phyloP scores from a whole-genome alignment of 2,329 filamentous ascomycete genomes.

The Calonectria leucothoes region DNA sequence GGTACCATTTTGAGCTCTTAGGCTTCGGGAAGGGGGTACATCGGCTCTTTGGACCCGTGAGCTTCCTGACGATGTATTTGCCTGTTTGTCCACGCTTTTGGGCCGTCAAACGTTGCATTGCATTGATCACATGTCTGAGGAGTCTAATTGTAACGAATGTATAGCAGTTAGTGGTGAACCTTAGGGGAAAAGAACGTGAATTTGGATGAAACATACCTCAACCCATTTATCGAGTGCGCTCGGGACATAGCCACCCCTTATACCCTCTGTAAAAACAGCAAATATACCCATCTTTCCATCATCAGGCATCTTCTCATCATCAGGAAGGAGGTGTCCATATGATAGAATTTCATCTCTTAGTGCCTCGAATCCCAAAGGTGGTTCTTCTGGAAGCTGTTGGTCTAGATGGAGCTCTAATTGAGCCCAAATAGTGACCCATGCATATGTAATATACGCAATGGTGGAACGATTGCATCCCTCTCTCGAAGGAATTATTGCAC shows the following conservation, averaged over 20 bases:
- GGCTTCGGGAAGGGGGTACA: conserved; percentile 4
- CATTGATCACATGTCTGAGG: not conserved
- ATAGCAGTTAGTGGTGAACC: not conserved
- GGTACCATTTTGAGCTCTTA: not conserved
- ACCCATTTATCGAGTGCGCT: not conserved
- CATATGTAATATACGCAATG: not conserved
- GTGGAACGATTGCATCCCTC: not conserved
- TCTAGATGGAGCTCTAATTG: not conserved
- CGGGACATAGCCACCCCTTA: not conserved
- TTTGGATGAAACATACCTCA: not conserved
- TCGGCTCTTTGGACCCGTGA: not conserved
- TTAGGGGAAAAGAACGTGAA: not conserved
- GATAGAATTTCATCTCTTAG: not conserved
- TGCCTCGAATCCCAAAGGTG: not conserved
- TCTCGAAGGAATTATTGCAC: not conserved
- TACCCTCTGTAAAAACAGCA: not conserved
- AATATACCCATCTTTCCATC: not conserved
- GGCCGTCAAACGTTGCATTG: not conserved
- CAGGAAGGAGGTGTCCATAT: not conserved
- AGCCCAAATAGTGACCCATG: not conserved
- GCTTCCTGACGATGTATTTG: not conserved
- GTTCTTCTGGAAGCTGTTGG: not conserved
- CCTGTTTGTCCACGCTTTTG: not conserved
- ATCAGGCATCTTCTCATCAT: not conserved
- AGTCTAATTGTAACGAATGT: not conserved